Conservation (phyloP, 768 basidiomycete genomes). For the Tylopilus subfusipes region DNA sequence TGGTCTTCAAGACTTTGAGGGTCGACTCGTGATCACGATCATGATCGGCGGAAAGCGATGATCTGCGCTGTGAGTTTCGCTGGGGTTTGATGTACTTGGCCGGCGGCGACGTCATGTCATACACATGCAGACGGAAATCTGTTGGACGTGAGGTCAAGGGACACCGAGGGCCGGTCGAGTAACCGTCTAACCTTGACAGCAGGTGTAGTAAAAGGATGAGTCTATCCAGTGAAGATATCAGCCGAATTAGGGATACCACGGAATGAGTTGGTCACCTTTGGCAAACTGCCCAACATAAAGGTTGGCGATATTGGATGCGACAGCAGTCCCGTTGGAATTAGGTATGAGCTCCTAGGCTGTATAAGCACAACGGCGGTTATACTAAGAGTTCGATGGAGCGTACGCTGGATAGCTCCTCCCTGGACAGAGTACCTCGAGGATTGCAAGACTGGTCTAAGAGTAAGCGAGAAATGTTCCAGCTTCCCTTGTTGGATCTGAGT, state of each 20-base stretch:
- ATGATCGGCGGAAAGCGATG: slow-evolving; percentile 22
- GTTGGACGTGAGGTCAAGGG: slow-evolving; percentile 1
- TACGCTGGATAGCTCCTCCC: slow-evolving; percentile 58
- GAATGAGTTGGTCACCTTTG: slow-evolving; percentile 41
- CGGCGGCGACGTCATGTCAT: slow-evolving; percentile 63
- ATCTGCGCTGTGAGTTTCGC: slow-evolving; percentile 15
- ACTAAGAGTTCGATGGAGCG: slow-evolving; percentile 18
- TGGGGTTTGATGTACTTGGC: slow-evolving; percentile 17
- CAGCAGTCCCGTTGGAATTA: slow-evolving; percentile 76
- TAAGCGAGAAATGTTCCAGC: slow-evolving; percentile 46
- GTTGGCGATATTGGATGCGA: slow-evolving; percentile 67
- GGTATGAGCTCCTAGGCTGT: slow-evolving; percentile 61
- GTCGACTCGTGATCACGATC: slow-evolving; percentile 46
- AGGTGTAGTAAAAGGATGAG: slow-evolving; percentile 91
- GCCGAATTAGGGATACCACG: not conserved
- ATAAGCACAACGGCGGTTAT: not conserved
- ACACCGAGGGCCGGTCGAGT: not conserved
- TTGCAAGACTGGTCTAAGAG: slow-evolving; percentile 42
- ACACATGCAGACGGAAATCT: slow-evolving; percentile 91
- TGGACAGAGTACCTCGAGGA: slow-evolving; percentile 34
- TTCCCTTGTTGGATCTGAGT: slow-evolving; percentile 38
- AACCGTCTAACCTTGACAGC: slow-evolving; percentile 62
- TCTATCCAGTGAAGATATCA: slow-evolving; percentile 41
- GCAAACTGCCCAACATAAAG: slow-evolving; percentile 87
- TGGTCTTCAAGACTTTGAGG: slow-evolving; percentile 54